These are phyloP conservation scores for Lentinula raphanica DNA, from an alignment of 768 basidiomycete genomes.

Conservation along the genomic window DNA sequence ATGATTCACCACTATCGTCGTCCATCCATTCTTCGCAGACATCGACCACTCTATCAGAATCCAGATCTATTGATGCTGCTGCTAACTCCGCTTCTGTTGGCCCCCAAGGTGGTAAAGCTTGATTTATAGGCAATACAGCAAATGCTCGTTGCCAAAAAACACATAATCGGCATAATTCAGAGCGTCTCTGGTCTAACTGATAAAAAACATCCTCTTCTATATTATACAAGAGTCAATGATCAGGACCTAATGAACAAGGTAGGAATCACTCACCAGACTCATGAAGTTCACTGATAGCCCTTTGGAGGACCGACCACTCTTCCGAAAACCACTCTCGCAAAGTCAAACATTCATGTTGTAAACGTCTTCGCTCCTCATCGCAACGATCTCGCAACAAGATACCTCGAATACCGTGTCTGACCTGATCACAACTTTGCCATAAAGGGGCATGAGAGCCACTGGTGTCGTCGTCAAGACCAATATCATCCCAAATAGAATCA, in stretches of 20 bases:
- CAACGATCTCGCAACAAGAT: slow-evolving; percentile 16
- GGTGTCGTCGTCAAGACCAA: slow-evolving; percentile 29
- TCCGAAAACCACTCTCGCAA: slow-evolving; percentile 11
- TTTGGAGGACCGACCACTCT: slow-evolving; percentile 1
- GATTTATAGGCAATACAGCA: neutral
- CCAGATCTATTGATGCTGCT: neutral
- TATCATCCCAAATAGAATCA: no score
- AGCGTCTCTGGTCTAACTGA: neutral
- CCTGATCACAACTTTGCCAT: slow-evolving; percentile 25
- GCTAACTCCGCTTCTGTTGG: neutral
- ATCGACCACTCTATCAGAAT: neutral
- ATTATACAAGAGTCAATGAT: neutral
- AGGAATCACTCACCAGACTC: neutral
- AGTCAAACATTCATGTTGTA: slow-evolving; percentile 12
- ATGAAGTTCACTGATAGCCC: neutral
- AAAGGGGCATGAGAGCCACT: neutral
- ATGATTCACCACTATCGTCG: slow-evolving; percentile 12
- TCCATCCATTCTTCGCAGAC: neutral
- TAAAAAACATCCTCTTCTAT: neutral
- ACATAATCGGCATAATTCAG: neutral
- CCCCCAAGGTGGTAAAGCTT: neutral
- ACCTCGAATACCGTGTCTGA: slow-evolving; percentile 23
- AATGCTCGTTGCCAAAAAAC: neutral
- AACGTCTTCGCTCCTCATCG: slow-evolving; percentile 14
- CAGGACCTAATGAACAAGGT: neutral